phyloP scores from a whole-genome alignment of 306 rosid genomes.

The Corylus heterophylla region DNA sequence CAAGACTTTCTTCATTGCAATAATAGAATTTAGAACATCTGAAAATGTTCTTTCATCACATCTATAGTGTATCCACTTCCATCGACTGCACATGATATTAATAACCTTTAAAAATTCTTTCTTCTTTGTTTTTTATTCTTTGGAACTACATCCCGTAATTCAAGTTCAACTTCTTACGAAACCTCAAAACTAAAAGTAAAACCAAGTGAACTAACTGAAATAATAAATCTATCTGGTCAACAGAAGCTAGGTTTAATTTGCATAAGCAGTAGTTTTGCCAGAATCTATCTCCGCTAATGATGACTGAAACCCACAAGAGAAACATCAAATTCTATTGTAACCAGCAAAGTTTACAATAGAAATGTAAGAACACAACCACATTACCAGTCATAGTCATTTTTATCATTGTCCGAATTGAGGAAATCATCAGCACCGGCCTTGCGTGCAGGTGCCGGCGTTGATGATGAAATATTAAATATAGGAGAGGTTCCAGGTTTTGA shows the following conservation, averaged over 20 bases:
- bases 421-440: conserved; percentile 73
- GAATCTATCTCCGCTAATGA: not conserved
- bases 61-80: not conserved
- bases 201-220: not conserved
- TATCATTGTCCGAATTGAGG: conserved; percentile 76
- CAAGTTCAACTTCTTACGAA: not conserved
- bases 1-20: not conserved
- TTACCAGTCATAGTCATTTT: conserved; percentile 94
- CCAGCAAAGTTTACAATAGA: not conserved
- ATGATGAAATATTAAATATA: conserved; percentile 55
- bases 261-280: not conserved
- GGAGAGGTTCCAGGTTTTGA: conserved; percentile 60
- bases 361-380: conserved; percentile 11
- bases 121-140: not conserved
- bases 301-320: not conserved
- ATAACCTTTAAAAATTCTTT: not conserved
- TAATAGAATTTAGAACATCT: not conserved
- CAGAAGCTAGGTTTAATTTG: not conserved
- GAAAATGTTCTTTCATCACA: not conserved
- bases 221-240: not conserved
- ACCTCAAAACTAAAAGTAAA: not conserved
- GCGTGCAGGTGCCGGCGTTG: conserved; percentile 56
- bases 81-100: not conserved
- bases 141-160: not conserved
- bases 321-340: not conserved